Percentiles rank a stretch among this genome's conserved stretches.
Evolutionary conservation across 768 basidiomycete species (phyloP).

Genomic region (Suillus paluster): DNA sequence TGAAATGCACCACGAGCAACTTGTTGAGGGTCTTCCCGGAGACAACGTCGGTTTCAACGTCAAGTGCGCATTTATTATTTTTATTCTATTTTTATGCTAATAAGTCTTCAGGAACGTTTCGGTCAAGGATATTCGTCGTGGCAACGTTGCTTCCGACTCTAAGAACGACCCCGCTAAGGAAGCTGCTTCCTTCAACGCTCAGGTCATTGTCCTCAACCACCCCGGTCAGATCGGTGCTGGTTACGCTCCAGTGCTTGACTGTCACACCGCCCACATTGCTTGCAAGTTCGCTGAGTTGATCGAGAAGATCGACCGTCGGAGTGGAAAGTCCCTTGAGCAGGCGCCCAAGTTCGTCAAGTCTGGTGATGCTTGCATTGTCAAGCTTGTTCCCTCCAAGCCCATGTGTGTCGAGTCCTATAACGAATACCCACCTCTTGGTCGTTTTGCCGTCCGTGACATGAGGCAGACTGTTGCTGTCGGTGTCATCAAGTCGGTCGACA

Average conservation of each 20-base stretch:
- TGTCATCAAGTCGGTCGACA: conserved; percentile 98
- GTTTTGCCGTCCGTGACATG: conserved; percentile 99
- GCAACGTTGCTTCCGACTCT: conserved; percentile 98
- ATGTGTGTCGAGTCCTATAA: conserved; percentile 95
- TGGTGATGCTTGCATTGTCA: conserved; percentile 99
- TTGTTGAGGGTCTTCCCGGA: conserved; percentile 92
- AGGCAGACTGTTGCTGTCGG: conserved; percentile 98
- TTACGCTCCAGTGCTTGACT: conserved; percentile 98
- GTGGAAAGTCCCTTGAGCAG: conserved; percentile 90
- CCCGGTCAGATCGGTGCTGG: conserved; percentile 99
- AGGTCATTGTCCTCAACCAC: conserved; percentile 99
- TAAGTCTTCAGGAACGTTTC: conserved; percentile 84
- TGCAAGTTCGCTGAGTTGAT: conserved; percentile 99
- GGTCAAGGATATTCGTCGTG: conserved; percentile 99
- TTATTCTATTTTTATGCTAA: conserved; percentile 8
- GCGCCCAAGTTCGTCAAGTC: conserved; percentile 98
- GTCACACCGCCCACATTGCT: conserved; percentile 99
- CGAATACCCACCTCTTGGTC: conserved; percentile 98
- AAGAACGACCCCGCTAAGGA: conserved; percentile 99
- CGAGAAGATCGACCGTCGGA: conserved; percentile 99
- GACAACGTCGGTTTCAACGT: conserved; percentile 99
- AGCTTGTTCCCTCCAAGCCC: conserved; percentile 95
- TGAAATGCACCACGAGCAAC: conserved; percentile 99
- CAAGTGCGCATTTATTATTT: conserved; percentile 58
- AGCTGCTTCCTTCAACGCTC: conserved; percentile 98